phyloP scores from a whole-genome alignment of 176 grass and related monocot genomes.

The Secale cereale region DNA sequence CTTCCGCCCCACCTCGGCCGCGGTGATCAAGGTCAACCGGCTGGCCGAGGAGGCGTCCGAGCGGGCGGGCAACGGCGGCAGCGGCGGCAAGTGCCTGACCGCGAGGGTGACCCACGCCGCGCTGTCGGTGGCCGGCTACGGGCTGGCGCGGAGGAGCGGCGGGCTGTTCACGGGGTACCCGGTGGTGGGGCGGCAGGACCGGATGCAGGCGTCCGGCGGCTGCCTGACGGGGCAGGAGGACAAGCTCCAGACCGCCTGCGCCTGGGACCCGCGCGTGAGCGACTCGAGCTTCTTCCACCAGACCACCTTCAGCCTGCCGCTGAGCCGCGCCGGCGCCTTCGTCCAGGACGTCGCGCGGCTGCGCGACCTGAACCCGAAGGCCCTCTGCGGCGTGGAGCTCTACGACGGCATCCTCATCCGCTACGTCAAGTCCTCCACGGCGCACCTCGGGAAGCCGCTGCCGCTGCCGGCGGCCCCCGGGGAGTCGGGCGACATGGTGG shows the following conservation, averaged over 20 bases:
- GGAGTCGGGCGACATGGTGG: neutral
- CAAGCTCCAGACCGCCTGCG: slow-evolving; percentile 39
- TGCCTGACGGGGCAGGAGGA: slow-evolving; percentile 39
- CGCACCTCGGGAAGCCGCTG: neutral
- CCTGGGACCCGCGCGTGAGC: slow-evolving; percentile 51
- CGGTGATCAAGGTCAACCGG: slow-evolving; percentile 3
- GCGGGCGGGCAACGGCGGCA: neutral
- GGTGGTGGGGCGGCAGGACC: slow-evolving; percentile 57
- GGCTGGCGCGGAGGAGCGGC: slow-evolving; percentile 25
- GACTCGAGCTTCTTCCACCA: slow-evolving; percentile 42
- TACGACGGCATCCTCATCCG: slow-evolving; percentile 11
- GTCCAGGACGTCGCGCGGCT: slow-evolving; percentile 52
- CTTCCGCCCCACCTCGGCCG: slow-evolving; percentile 26
- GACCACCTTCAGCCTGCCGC: slow-evolving; percentile 41
- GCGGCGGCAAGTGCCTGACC: slow-evolving; percentile 19
- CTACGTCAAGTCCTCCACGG: slow-evolving; percentile 9
- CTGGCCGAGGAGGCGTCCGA: slow-evolving; percentile 28
- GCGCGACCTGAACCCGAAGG: slow-evolving; percentile 37
- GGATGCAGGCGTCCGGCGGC: slow-evolving; percentile 41
- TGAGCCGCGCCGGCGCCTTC: slow-evolving; percentile 34
- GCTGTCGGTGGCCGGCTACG: slow-evolving; percentile 5
- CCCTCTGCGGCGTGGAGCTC: slow-evolving; percentile 56
- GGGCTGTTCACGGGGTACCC: neutral
- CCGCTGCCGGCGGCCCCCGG: no score
- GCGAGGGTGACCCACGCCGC: slow-evolving; percentile 3